Conservation (phyloP, 164 flowering plant species). For the Aristolochia californica region DNA sequence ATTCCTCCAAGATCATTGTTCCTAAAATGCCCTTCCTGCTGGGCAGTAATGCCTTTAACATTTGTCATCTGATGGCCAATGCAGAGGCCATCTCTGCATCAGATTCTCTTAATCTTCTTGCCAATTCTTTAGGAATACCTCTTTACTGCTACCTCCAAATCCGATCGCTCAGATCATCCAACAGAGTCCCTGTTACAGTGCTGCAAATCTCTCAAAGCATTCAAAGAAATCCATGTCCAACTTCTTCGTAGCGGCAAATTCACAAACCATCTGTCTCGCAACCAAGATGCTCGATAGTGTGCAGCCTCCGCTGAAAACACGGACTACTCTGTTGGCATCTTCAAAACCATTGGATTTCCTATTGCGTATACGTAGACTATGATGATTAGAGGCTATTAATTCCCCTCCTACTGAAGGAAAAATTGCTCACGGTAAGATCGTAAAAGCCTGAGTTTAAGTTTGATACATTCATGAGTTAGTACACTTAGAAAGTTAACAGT, state of each 20-base stretch:
- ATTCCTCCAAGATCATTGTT: too few species aligned
- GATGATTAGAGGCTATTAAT: conserved; percentile 16
- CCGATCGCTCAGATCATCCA: too few species aligned
- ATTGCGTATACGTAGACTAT: conserved; percentile 15
- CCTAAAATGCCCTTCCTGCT: too few species aligned
- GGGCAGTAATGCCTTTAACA: too few species aligned
- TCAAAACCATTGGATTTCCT: conserved; percentile 4
- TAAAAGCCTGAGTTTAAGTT: conserved; percentile 4
- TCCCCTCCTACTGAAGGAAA: conserved; percentile 9
- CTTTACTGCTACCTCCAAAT: too few species aligned
- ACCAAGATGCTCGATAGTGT: conserved; percentile 15
- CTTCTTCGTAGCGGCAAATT: conserved; percentile 1
- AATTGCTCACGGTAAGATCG: conserved; percentile 12
- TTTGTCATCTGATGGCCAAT: too few species aligned
- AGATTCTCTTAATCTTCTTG: too few species aligned
- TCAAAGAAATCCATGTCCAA: conserved; percentile 18
- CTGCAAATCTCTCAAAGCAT: too few species aligned
- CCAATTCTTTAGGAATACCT: too few species aligned
- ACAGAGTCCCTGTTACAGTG: too few species aligned
- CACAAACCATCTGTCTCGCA: conserved; percentile 8
- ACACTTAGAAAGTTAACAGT: too few species aligned
- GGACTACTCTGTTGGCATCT: conserved; percentile 12
- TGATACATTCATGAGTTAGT: conserved; percentile 12
- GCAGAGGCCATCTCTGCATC: too few species aligned
- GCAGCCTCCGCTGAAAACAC: conserved; percentile 5